phyloP scores from a whole-genome alignment of 352 stramenopile species.

The Elongisporangium prolatum region DNA sequence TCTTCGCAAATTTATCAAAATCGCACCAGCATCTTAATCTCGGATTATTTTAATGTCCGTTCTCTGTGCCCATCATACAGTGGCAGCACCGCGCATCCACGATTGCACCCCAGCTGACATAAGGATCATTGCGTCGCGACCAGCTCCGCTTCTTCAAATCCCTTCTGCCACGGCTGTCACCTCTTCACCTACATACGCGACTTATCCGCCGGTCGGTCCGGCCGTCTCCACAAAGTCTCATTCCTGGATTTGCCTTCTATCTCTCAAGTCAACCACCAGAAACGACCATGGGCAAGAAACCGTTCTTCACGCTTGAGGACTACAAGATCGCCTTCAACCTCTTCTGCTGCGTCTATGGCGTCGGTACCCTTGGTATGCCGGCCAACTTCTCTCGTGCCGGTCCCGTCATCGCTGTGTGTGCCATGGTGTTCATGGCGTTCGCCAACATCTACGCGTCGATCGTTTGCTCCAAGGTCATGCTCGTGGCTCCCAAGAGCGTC shows the following conservation, averaged over 20 bases:
- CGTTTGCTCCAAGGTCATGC: conserved; percentile 36
- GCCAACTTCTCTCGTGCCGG: conserved; percentile 50
- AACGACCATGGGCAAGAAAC: conserved; percentile 1
- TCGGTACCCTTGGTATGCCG: conserved; percentile 53
- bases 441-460: conserved; percentile 53
- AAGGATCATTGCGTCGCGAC: background rate
- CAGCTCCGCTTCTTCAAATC: background rate
- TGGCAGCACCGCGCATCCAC: background rate
- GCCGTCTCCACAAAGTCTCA: conserved; percentile 1
- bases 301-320: conserved; percentile 45
- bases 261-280: conserved; percentile 1
- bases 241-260: conserved; percentile 1
- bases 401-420: conserved; percentile 29
- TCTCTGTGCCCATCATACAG: background rate
- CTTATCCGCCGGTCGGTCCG: background rate
- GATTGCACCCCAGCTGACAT: background rate
- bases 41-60: background rate
- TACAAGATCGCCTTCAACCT: conserved; percentile 43
- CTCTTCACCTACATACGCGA: background rate
- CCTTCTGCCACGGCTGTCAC: background rate
- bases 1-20: background rate
- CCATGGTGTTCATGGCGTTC: conserved; percentile 48
- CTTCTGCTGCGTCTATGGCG: conserved; percentile 36
- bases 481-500: conserved; percentile 37
- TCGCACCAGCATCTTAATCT: background rate